Conservation (phyloP, 169 alveolate genomes). For the Plasmodium coatneyi region DNA sequence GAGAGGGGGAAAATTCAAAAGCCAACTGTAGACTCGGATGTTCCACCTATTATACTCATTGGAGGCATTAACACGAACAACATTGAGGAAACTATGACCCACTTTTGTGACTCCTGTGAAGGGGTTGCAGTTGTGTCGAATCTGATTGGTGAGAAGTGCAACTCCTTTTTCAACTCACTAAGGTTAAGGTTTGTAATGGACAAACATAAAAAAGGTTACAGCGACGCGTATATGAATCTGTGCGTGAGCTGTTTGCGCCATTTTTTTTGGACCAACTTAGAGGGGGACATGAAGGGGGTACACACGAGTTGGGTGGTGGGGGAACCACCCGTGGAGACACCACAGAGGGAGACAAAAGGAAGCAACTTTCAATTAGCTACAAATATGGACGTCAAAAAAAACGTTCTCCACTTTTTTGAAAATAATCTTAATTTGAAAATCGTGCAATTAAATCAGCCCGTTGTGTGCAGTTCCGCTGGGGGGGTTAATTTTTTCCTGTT, state of each 20-base stretch:
- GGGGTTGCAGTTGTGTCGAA: slow-evolving; percentile 59
- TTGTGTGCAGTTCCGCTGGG: neutral
- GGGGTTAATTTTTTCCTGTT: neutral
- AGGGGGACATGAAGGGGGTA: neutral
- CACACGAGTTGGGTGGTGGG: neutral
- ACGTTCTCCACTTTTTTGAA: slow-evolving; percentile 2
- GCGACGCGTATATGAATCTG: slow-evolving; percentile 24
- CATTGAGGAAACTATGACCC: slow-evolving; percentile 38
- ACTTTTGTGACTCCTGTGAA: slow-evolving; percentile 21
- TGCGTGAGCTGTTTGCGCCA: neutral
- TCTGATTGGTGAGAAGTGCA: slow-evolving; percentile 15
- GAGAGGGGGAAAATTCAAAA: slow-evolving; percentile 23
- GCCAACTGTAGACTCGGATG: neutral
- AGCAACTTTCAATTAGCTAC: neutral
- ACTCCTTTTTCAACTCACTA: slow-evolving; percentile 28
- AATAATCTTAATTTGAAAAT: slow-evolving; percentile 1
- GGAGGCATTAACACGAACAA: slow-evolving; percentile 57
- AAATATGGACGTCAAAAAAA: slow-evolving; percentile 4
- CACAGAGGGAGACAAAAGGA: neutral
- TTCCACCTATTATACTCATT: slow-evolving; percentile 40
- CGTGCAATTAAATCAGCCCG: neutral
- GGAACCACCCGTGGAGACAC: neutral
- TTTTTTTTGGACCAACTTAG: neutral
- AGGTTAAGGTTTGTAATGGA: slow-evolving; percentile 26
- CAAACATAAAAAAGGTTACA: slow-evolving; percentile 15